Base-by-base conservation (phyloP, 2,329 filamentous ascomycete genomes). In the Pyrenochaeta sp. region DNA sequence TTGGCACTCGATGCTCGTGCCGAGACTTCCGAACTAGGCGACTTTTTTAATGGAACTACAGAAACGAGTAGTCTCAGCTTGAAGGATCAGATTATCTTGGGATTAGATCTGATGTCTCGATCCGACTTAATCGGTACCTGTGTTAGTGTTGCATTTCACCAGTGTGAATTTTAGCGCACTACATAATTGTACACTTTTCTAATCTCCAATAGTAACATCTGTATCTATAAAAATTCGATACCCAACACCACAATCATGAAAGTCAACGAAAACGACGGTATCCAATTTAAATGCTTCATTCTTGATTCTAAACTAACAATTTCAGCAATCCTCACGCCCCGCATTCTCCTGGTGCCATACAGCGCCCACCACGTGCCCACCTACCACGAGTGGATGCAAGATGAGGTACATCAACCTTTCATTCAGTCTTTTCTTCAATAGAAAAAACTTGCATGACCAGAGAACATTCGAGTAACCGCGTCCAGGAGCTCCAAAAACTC, bases 351-450 rank as follows among this genome's bases (percentile, higher is more conserved):
- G 9, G 92, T 97, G 9, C 93, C 93, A 0, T 97, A 97, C 76
- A 88, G 89, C 58, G 77, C 82, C 32, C 89, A 87, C 69, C 94
- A 97, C 79, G 94, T 98, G 20, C 82, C 83, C 14, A 87, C 83
- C 32, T 97, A 97, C 73, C 91, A 97, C 72, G 79, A 82, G 68
- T 98, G 94, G 94, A 97, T 98, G 93, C 84, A 93, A 79, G 88
- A 95, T 67, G 83, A 88, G 45, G 89, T 83, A 74, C 32, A 63
- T n/a, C n/a, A n/a, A n/a, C n/a, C n/a, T n/a, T n/a, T n/a, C n/a
- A n/a, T n/a, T n/a, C n/a, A n/a, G n/a, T n/a, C n/a, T n/a, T n/a
- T n/a, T n/a, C n/a, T n/a, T n/a, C n/a, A n/a, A n/a, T n/a, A n/a
- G n/a, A n/a, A n/a, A n/a, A n/a, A n/a, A n/a, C n/a, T n/a, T n/a